Conservation (phyloP, 2,329 filamentous ascomycete species). For the Neonectria faginata region DNA sequence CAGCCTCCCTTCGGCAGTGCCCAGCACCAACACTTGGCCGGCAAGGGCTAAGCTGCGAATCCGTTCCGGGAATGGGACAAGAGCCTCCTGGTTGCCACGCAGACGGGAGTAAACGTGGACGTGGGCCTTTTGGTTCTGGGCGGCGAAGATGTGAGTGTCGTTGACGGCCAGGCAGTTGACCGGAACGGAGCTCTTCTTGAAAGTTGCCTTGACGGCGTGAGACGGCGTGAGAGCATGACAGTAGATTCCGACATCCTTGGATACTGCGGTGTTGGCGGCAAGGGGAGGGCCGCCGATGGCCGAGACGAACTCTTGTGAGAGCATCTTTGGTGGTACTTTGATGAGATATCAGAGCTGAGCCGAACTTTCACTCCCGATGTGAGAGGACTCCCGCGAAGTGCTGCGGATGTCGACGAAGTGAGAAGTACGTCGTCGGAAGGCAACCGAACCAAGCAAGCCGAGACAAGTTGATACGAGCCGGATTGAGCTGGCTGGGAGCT, state of each 20-base stretch:
- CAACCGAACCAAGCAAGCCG: conserved; percentile 2
- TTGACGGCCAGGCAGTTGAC: conserved; percentile 84
- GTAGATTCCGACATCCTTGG: conserved; percentile 89
- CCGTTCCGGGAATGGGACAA: conserved; percentile 87
- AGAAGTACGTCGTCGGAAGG: neutral
- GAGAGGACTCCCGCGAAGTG: neutral
- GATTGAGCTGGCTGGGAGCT: conserved; percentile 6
- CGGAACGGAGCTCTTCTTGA: conserved; percentile 92
- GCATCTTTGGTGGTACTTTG: conserved; percentile 54
- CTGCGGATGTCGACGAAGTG: neutral
- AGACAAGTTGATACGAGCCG: conserved; percentile 14
- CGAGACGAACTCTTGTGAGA: conserved; percentile 71
- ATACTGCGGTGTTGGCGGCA: conserved; percentile 71
- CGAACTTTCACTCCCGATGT: conserved; percentile 1
- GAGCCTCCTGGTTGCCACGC: conserved; percentile 87
- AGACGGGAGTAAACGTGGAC: conserved; percentile 91
- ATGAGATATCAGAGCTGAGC: neutral
- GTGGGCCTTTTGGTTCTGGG: conserved; percentile 90
- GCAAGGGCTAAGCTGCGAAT: conserved; percentile 82
- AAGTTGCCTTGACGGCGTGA: conserved; percentile 77
- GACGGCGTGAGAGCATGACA: conserved; percentile 84
- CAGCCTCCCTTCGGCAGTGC: conserved; percentile 85
- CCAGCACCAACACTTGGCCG: conserved; percentile 79
- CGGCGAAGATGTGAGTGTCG: conserved; percentile 87
- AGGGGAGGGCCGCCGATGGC: conserved; percentile 68